phyloP scores from a whole-genome alignment of 768 basidiomycete genomes.

The Candolleomyces eurysporus region DNA sequence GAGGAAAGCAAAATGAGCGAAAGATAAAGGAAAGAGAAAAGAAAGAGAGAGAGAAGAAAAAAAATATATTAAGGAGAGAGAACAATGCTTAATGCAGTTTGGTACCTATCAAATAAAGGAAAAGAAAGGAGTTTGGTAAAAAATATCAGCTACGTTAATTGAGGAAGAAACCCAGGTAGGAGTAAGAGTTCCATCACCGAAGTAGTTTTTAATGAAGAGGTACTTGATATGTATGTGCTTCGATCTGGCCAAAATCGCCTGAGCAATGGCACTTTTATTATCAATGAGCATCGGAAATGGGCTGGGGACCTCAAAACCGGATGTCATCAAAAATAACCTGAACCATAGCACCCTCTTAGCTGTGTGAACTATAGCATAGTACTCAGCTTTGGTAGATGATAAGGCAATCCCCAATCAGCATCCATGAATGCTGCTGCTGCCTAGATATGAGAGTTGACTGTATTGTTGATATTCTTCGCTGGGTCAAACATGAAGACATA shows the following conservation, averaged over 20 bases:
- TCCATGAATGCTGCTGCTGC: constrained; percentile 17
- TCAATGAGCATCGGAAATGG: constrained; percentile 20
- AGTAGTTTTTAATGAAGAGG: constrained; percentile 35
- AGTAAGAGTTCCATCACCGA: constrained; percentile 11
- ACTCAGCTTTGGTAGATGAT: constrained; percentile 36
- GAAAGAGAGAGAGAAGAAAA: background rate
- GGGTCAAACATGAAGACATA: constrained; percentile 12
- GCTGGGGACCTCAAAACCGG: constrained; percentile 7
- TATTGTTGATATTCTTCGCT: background rate
- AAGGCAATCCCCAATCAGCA: constrained; percentile 31
- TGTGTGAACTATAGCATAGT: constrained; percentile 31
- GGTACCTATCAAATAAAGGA: constrained; percentile 11
- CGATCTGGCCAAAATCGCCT: constrained; percentile 21
- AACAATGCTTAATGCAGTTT: constrained; percentile 8
- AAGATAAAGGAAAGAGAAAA: background rate
- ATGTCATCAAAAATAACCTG: constrained; percentile 16
- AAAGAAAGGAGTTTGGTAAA: constrained; percentile 35
- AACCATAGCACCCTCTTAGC: constrained; percentile 26
- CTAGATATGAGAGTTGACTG: constrained; percentile 4
- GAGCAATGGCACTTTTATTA: constrained; percentile 15
- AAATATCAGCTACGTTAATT: constrained; percentile 35
- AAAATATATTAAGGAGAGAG: background rate
- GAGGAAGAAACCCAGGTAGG: constrained; percentile 27
- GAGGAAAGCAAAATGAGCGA: background rate
- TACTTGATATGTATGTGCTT: constrained; percentile 27